Evolutionary conservation across 78 protist genomes (phyloP), one percentile per base, ranked within the genome.

Genomic region (Emiliania huxleyi): DNA sequence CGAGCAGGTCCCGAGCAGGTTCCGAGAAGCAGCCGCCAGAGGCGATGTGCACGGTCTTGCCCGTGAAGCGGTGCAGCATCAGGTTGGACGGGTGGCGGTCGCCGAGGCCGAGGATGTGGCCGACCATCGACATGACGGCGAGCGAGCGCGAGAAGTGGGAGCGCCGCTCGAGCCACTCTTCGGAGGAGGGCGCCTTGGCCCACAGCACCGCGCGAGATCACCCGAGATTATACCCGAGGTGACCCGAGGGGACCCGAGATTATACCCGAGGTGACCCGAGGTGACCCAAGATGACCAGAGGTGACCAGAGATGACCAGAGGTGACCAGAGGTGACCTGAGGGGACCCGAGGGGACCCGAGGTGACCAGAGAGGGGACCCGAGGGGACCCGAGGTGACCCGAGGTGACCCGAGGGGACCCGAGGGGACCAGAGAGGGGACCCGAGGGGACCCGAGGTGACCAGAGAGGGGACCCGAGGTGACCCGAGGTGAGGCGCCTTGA

Each of bases 171-270:
- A 98, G 97, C 98, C 94, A 99, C 38, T 85, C 84, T 95, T 99
- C 99, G 23, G 97, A 75, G 79, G 93, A 95, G 92, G 52, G 40
- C 21, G 96, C 37, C 43, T 48, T 73, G n/a, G 81, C 52, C 99
- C 99, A 99, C 25, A 99, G 90, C 12, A 98, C 97, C 96, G 92
- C 83, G 97, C 85, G 45, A 99, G 92, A 87, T 99, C 99, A n/a
- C n/a, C n/a, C n/a, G n/a, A n/a, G 91, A 75, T 8, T n/a, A n/a
- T n/a, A n/a, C n/a, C n/a, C n/a, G n/a, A n/a, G n/a, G n/a, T n/a
- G n/a, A 12, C 69, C n/a, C 40, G 38, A 33, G 46, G 35, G 21
- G 69, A 44, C 11, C 37, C 11, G 90, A 87, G 62, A 12, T 15
- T 11, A 42, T 11, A 21, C 69, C 11, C 37, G 77, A 90, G 92